Evolutionary conservation across 371 early-diverging fungal genomes (phyloP), one percentile per base, ranked within the genome.

Genomic region (Spraguea lophii): DNA sequence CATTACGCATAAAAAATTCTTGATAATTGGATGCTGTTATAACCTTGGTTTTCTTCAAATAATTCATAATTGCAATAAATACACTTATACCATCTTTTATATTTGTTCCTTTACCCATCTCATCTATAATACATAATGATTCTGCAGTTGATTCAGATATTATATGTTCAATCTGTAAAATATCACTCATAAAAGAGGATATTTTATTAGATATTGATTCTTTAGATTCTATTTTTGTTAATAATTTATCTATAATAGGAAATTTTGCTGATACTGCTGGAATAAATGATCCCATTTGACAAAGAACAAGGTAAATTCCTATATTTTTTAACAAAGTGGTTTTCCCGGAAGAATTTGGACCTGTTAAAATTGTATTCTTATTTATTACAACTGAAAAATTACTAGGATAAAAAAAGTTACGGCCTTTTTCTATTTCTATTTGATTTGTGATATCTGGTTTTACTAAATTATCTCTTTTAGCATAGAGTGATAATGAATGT

Each of bases 221-320:
- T 17, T 50, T 60, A 7, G 62, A 55, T 52, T 36, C 15, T 4
- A 61, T 62, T 16, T 59, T 10, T 7, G 68, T 62, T 20, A 7
- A 49, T 50, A 17, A 59, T 36, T 50, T 38, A 20, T 68, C 69
- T 1, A 42, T 41, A 6, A 71, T 17, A 6, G 57, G 52, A 10
- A 69, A 10, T 0, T 2, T 13, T 0, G 61, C 57, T 4, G 35
- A 20, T 3, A 16, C 35, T 6, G 65, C 61, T 0, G 69, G 69
- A 17, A 69, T 46, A 26, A 36, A 52, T 30, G 58, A 38, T 13
- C 69, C 69, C 24, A 69, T 54, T 12, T 69, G 69, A 15, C 63
- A 57, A 53, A 69, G 37, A 24, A 46, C 34, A 15, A 52, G 15
- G 2, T 16, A 27, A 9, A 13, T 12, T 10, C 27, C 52, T 4